These are phyloP conservation scores for Xylariomycetidae sp. DNA, from an alignment of 2,329 filamentous ascomycete genomes.

Conservation along the genomic window DNA sequence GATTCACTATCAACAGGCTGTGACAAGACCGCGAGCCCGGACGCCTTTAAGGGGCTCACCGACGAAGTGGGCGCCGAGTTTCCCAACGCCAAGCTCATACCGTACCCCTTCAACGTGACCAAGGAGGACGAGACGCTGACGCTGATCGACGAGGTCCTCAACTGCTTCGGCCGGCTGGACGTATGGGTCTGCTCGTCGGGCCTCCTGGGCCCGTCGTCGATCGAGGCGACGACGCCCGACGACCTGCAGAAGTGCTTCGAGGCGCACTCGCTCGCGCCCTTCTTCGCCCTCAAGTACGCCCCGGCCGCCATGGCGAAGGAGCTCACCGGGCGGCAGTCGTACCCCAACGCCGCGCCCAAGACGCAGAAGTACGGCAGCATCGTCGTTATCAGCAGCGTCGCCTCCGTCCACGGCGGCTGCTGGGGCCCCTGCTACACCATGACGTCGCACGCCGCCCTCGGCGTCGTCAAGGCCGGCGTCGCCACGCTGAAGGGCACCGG, in stretches of 20 bases:
- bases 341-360: constrained; percentile 58
- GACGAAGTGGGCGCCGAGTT: constrained; percentile 35
- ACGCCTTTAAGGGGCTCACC: constrained; percentile 35
- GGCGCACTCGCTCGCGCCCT: constrained; percentile 56
- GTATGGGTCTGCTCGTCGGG: constrained; percentile 57
- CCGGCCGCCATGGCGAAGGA: constrained; percentile 60
- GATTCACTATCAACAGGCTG: too few species aligned
- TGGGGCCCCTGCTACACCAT: constrained; percentile 60
- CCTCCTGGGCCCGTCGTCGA: constrained; percentile 52
- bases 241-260: constrained; percentile 56
- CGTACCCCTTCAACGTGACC: constrained; percentile 54
- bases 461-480: constrained; percentile 55
- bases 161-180: constrained; percentile 55
- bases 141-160: constrained; percentile 60
- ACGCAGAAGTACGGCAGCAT: constrained; percentile 57
- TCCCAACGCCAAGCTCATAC: constrained; percentile 57
- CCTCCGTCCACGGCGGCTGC: constrained; percentile 52
- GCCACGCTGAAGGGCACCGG: constrained; percentile 53
- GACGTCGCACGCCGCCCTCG: constrained; percentile 54
- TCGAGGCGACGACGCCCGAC: constrained; percentile 50
- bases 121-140: constrained; percentile 56
- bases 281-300: constrained; percentile 61
- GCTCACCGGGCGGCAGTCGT: constrained; percentile 47
- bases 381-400: constrained; percentile 55
- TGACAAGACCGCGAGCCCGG: constrained; percentile 36